phyloP scores from a whole-genome alignment of 2,329 filamentous ascomycete species.

The Xylaria digitata region DNA sequence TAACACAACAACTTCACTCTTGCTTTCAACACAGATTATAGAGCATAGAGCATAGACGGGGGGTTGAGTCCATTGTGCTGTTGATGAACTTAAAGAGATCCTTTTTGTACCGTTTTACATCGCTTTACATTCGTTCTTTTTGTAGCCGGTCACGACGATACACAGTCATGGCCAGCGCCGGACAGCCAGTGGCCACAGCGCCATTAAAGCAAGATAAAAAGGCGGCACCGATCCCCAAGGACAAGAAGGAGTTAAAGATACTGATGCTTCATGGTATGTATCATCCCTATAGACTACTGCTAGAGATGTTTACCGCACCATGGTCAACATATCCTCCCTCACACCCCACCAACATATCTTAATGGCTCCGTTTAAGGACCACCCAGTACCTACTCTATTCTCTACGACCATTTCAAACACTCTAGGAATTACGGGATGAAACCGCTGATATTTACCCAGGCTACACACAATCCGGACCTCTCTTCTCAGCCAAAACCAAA shows the following conservation, averaged over 20 bases:
- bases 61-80: background rate
- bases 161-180: slow-evolving; percentile 42
- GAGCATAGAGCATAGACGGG: slow-evolving; percentile 5
- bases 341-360: slow-evolving; percentile 7
- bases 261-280: slow-evolving; percentile 78
- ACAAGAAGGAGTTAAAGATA: slow-evolving; percentile 70
- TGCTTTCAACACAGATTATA: slow-evolving; percentile 8
- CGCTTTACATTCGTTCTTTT: slow-evolving; percentile 4
- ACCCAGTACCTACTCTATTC: background rate
- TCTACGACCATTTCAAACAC: background rate
- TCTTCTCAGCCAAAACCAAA: slow-evolving; percentile 90
- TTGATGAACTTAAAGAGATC: slow-evolving; percentile 29
- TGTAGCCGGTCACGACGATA: slow-evolving; percentile 9
- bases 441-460: slow-evolving; percentile 58
- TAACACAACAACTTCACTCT: slow-evolving; percentile 13
- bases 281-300: background rate
- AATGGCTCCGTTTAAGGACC: background rate
- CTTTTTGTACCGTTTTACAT: slow-evolving; percentile 7
- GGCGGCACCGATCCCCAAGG: slow-evolving; percentile 50
- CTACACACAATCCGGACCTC: slow-evolving; percentile 87
- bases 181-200: slow-evolving; percentile 28
- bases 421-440: background rate
- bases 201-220: slow-evolving; percentile 33
- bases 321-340: slow-evolving; percentile 1
- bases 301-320: background rate